phyloP scores from a whole-genome alignment of 2,329 filamentous ascomycete genomes.

The Hirsutella rhossiliensis region DNA sequence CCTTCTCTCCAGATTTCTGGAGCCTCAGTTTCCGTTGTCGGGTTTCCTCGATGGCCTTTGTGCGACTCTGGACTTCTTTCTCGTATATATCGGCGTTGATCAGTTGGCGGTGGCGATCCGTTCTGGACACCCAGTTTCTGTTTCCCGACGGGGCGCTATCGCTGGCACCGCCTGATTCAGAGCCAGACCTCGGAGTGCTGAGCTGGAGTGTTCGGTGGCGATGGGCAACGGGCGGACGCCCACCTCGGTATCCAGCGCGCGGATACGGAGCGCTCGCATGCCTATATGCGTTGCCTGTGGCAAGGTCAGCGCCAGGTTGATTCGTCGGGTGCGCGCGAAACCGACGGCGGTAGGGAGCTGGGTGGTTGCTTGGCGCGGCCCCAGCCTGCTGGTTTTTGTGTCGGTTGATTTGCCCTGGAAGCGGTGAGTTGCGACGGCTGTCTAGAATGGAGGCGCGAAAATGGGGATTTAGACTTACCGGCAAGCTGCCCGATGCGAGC shows the following conservation, averaged over 20 bases:
- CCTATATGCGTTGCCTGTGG: constrained; percentile 19
- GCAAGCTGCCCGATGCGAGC: constrained; percentile 41
- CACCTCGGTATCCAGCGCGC: constrained; percentile 20
- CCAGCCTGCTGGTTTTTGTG: constrained; percentile 55
- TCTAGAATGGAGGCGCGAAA: constrained; percentile 1
- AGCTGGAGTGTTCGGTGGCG: constrained; percentile 51
- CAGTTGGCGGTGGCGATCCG: constrained; percentile 66
- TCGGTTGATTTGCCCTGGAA: constrained; percentile 63
- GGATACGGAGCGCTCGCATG: constrained; percentile 20
- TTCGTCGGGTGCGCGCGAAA: constrained; percentile 2
- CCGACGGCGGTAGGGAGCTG: constrained; percentile 23
- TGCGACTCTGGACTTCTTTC: constrained; percentile 55
- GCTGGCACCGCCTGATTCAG: constrained; percentile 24
- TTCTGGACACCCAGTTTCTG: constrained; percentile 54
- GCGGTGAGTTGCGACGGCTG: constrained; percentile 10
- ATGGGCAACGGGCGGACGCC: constrained; percentile 23
- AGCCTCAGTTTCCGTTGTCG: constrained; percentile 42
- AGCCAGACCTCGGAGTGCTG: constrained; percentile 29
- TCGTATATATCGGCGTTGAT: constrained; percentile 74
- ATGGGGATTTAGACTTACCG: constrained; percentile 19
- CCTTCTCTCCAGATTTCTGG: constrained; percentile 45
- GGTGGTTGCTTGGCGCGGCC: constrained; percentile 14
- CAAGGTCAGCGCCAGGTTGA: neutral
- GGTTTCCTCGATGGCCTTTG: constrained; percentile 61
- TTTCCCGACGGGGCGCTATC: constrained; percentile 17